A percentile compares a stretch with the other conserved stretches of the same genome.
phyloP scores from a whole-genome alignment of 495 filamentous ascomycete genomes.

The Aspergillus carlsbadensis region DNA sequence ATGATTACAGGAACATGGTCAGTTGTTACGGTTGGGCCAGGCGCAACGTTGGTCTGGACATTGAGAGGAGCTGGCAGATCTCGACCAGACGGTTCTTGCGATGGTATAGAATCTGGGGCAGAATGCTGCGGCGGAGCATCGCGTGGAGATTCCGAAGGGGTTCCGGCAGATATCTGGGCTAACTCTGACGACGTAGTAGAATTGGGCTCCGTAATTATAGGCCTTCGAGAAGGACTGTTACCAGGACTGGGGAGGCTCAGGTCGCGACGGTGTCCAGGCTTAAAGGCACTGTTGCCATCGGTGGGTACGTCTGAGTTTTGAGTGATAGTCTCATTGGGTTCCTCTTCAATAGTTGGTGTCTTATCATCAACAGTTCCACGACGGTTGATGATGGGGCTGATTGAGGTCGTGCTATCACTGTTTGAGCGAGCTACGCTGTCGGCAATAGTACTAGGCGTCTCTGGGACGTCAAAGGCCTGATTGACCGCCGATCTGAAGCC shows the following conservation, averaged over 20 bases:
- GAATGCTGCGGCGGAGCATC: conserved; percentile 6
- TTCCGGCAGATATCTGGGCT: conserved; percentile 43
- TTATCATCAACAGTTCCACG: conserved; percentile 37
- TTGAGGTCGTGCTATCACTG: conserved; percentile 62
- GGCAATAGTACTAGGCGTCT: conserved; percentile 54
- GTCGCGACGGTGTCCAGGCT: conserved; percentile 59
- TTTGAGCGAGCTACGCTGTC: conserved; percentile 57
- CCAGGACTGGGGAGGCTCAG: conserved; percentile 60
- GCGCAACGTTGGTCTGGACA: conserved; percentile 23
- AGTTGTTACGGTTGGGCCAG: conserved; percentile 5
- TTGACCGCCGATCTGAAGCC: conserved; percentile 69
- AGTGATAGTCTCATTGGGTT: conserved; percentile 33
- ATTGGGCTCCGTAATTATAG: conserved; percentile 47
- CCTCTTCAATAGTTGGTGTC: conserved; percentile 60
- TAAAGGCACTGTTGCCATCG: conserved; percentile 40
- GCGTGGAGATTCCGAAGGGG: conserved; percentile 20
- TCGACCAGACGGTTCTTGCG: conserved; percentile 31
- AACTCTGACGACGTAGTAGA: conserved; percentile 37
- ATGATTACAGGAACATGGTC: conserved; percentile 45
- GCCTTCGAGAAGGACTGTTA: conserved; percentile 62
- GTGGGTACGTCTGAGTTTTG: conserved; percentile 25
- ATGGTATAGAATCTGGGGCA: conserved; percentile 11
- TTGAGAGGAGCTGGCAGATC: conserved; percentile 45
- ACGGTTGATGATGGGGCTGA: conserved; percentile 67
- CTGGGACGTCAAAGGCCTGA: conserved; percentile 67